Evolutionary conservation across 2,329 filamentous ascomycete genomes (phyloP).

Genomic region (Aspergillus fructus): DNA sequence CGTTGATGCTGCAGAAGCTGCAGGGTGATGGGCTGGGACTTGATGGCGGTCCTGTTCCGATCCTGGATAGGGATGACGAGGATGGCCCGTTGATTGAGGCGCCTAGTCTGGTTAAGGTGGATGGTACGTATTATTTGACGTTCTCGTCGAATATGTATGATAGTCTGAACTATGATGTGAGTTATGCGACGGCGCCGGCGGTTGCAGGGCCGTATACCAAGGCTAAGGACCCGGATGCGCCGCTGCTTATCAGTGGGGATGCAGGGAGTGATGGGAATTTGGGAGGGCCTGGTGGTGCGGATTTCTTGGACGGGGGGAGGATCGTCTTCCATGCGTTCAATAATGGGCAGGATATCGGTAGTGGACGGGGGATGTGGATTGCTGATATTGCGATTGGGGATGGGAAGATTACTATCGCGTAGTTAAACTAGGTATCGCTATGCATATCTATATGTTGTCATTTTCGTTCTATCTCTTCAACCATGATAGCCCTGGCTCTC

Average conservation of each 20-base stretch:
- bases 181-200: conserved; percentile 50
- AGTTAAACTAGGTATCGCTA: too few species aligned
- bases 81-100: conserved; percentile 66
- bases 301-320: conserved; percentile 26
- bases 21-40: conserved; percentile 51
- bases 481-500: conserved; percentile 14
- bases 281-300: conserved; percentile 31
- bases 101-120: conserved; percentile 51
- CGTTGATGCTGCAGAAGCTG: conserved; percentile 43
- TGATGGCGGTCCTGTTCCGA: conserved; percentile 54
- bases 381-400: conserved; percentile 15
- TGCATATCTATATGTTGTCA: not conserved
- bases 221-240: conserved; percentile 22
- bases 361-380: conserved; percentile 23
- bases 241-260: conserved; percentile 27
- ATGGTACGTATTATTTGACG: conserved; percentile 58
- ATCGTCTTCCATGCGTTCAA: conserved; percentile 30
- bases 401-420: not conserved
- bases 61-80: conserved; percentile 62
- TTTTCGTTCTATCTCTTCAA: not conserved
- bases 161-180: conserved; percentile 53
- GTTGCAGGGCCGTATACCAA: conserved; percentile 32
- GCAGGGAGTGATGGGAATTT: conserved; percentile 23
- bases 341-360: conserved; percentile 19
- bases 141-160: conserved; percentile 63